Base-by-base conservation (phyloP, 495 filamentous ascomycete genomes). In the Neurospora hispaniola region DNA sequence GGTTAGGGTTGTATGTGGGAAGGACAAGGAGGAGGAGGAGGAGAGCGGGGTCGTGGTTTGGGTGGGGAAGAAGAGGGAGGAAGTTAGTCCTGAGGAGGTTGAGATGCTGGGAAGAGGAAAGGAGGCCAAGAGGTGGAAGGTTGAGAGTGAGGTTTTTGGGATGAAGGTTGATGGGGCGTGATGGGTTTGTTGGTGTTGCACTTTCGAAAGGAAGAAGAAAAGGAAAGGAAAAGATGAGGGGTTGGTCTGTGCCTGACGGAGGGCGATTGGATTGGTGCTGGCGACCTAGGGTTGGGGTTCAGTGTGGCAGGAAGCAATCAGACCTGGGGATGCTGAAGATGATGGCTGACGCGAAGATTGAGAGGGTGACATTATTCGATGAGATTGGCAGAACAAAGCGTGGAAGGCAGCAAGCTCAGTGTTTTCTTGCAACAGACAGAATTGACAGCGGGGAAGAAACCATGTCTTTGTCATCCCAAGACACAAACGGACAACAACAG, bases 31-130 rank as follows among this genome's bases (percentile, higher is more conserved):
- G 2, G 48, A 59, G 6, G 27, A 35, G 4, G 54, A 18, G 46
- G 20, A n/a, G 4, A 59, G 35, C 16, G 38, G 35, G 11, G 70
- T 44, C 18, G 70, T 27, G 39, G 42, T 42, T 42, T 44, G 40
- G 70, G 27, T 59, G 6, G 70, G 70, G n/a, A 42, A 71, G 18
- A 48, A 23, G 70, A 71, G 70, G 70, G 44, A 46, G 42, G 44
- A 44, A 0, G n/a, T 59, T 0, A 46, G 44, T 71, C 2, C 16
- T 27, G 70, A 71, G 23, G 70, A 71, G 41, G 1, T 71, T 18
- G 42, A 59, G 0, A 5, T 71, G 23, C 16, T 42, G 71, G 77
- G 78, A 16, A 71, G 69, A 10, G 76, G 54, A 2, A 2, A 66
- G 2, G 54, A 66, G 6, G 54, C 54, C 0, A 11, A 38, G 23